These are phyloP conservation scores for Mortierella sp. DNA, from an alignment of 371 early-diverging fungal species.

Conservation along the genomic window DNA sequence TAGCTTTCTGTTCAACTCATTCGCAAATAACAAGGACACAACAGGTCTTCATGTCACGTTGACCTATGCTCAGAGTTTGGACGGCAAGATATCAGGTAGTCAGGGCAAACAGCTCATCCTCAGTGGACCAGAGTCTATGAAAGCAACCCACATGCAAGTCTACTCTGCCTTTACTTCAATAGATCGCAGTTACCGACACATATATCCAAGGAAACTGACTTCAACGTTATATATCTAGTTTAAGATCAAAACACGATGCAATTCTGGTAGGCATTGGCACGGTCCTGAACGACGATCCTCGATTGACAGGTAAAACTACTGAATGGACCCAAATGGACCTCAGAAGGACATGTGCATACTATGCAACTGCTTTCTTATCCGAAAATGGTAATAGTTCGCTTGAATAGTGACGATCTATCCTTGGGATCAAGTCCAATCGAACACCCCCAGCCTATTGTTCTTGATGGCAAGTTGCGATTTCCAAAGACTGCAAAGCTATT, in stretches of 20 bases:
- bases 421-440: slow-evolving; percentile 9
- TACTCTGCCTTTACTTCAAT: neutral
- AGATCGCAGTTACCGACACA: too few species aligned
- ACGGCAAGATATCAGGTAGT: slow-evolving; percentile 82
- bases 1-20: slow-evolving; percentile 31
- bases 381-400: slow-evolving; percentile 15
- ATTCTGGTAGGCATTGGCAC: slow-evolving; percentile 94
- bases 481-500: slow-evolving; percentile 70
- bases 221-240: slow-evolving; percentile 36
- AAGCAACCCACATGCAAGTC: slow-evolving; percentile 77
- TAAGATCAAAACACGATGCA: slow-evolving; percentile 83
- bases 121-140: slow-evolving; percentile 83
- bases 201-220: neutral
- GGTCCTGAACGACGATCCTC: slow-evolving; percentile 87
- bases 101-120: slow-evolving; percentile 74
- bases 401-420: slow-evolving; percentile 17
- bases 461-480: slow-evolving; percentile 78
- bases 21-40: slow-evolving; percentile 2
- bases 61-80: slow-evolving; percentile 93
- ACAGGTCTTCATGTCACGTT: slow-evolving; percentile 71
- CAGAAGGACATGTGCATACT: neutral
- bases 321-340: neutral
- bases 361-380: neutral
- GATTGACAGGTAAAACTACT: slow-evolving; percentile 72
- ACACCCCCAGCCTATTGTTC: slow-evolving; percentile 88